A percentile compares a stretch with the other conserved stretches of the same genome.
Conservation (phyloP, 2,329 filamentous ascomycete species). For the Trichoderma aggressivum region DNA sequence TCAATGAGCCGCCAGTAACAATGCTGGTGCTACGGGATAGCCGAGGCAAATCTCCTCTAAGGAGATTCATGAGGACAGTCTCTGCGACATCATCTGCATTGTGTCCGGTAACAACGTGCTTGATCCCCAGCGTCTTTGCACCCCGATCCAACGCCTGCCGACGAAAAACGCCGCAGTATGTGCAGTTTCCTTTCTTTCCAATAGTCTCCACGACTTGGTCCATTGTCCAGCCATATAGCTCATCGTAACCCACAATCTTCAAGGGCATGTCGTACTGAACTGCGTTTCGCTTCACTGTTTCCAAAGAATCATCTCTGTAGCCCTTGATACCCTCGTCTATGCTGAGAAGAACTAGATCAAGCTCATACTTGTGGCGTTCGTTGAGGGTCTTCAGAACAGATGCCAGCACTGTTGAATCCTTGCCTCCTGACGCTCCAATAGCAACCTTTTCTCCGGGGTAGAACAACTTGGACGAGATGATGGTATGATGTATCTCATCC, state of each 20-base stretch:
- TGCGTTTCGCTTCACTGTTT: constrained; percentile 94
- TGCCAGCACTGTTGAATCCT: constrained; percentile 94
- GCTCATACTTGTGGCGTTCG: constrained; percentile 78
- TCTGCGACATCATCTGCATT: constrained; percentile 97
- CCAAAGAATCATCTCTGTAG: constrained; percentile 91
- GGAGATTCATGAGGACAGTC: constrained; percentile 94
- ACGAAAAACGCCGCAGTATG: constrained; percentile 95
- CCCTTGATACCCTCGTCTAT: constrained; percentile 98
- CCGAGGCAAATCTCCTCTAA: constrained; percentile 84
- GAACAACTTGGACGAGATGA: constrained; percentile 78
- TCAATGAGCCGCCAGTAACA: constrained; percentile 71
- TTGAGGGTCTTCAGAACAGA: constrained; percentile 94
- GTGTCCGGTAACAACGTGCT: constrained; percentile 93
- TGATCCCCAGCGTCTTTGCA: constrained; percentile 80
- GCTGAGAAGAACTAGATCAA: constrained; percentile 81
- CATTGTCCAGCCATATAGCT: constrained; percentile 99
- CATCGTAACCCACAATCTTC: constrained; percentile 87
- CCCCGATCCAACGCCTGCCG: constrained; percentile 91
- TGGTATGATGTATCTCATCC: constrained; percentile 89
- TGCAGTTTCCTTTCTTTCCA: constrained; percentile 98
- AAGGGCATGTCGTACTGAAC: constrained; percentile 86
- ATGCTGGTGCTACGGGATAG: constrained; percentile 88
- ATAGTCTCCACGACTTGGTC: constrained; percentile 95
- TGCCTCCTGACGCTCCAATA: constrained; percentile 94
- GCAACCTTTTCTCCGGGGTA: constrained; percentile 79